Conservation (phyloP, 495 filamentous ascomycete genomes). For the Melanomma pulvis-pyrius region DNA sequence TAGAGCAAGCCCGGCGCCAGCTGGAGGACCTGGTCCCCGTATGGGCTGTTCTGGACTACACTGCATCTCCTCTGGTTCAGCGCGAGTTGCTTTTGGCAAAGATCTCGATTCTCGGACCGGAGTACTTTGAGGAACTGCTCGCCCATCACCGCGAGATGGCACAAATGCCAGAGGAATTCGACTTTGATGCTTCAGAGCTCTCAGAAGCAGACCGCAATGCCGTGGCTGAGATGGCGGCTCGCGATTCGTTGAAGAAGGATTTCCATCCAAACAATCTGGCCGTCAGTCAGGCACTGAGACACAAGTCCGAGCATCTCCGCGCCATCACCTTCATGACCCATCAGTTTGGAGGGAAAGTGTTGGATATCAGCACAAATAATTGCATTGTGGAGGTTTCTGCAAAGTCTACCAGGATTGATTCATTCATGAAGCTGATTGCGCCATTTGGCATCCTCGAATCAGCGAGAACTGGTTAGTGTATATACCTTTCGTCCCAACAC, state of each 20-base stretch:
- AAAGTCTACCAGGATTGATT: conserved; percentile 91
- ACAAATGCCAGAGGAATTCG: conserved; percentile 46
- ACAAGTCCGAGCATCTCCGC: conserved; percentile 96
- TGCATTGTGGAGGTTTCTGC: conserved; percentile 97
- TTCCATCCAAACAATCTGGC: conserved; percentile 88
- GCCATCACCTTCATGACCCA: conserved; percentile 93
- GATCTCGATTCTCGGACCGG: conserved; percentile 90
- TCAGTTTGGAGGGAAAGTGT: conserved; percentile 95
- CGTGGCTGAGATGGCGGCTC: conserved; percentile 30
- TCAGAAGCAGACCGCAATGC: conserved; percentile 40
- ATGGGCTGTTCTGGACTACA: conserved; percentile 98
- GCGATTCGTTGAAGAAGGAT: conserved; percentile 56
- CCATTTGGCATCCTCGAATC: conserved; percentile 98
- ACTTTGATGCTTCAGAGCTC: conserved; percentile 44
- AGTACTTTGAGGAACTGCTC: conserved; percentile 95
- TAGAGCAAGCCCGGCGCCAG: conserved; percentile 95
- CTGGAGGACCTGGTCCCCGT: conserved; percentile 96
- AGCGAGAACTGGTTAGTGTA: conserved; percentile 67
- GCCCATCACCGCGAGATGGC: conserved; percentile 86
- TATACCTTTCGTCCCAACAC: not conserved
- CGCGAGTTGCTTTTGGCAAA: conserved; percentile 95
- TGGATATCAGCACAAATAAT: conserved; percentile 97
- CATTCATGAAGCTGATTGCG: conserved; percentile 91
- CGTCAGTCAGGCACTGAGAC: conserved; percentile 81
- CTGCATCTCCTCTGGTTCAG: conserved; percentile 88